Evolutionary conservation across 2,329 filamentous ascomycete species (phyloP), one percentile per base, ranked within the genome.

Genomic region (Fusarium sp.): DNA sequence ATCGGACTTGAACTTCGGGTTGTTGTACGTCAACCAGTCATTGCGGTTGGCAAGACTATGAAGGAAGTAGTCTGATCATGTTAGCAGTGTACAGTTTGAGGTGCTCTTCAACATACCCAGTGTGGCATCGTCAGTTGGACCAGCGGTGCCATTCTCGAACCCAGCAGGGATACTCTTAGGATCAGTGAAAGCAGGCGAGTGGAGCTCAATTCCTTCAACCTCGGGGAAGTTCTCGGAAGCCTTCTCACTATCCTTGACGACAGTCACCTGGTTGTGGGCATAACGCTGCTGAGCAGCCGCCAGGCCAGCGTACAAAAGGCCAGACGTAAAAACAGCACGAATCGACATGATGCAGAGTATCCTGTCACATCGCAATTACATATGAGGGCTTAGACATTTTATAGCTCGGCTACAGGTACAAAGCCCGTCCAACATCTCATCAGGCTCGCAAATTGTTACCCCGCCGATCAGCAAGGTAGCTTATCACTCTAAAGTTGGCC

Each of bases 101-200:
- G 7, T 3, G 2, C 3, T 4, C 4, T 1, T 30, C 0, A 5
- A 37, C 63, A 27, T 60, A 71, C 70, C 61, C 43, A 72, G 2
- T 2, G 70, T 63, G 2, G 67, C 57, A 50, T 66, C 70, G 10
- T 55, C 34, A 2, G 76, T 78, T 4, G 76, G 76, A 2, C 76
- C 77, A 18, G 66, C 72, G 0, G 74, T 78, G 18, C 77, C 76
- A 28, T 77, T 76, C 5, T 65, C 54, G 16, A 76, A 78, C 1
- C 66, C 65, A 4, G 53, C 50, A 0, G 76, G 73, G 6, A 78
- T 59, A 4, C 74, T 71, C 40, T 73, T 59, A 0, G 68, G 63
- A 5, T 64, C 55, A 7, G 40, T 48, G 28, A 78, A 78, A 3
- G 77, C 68, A 4, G 77, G 77, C 1, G 76, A 77, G 18, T 61